Base-by-base conservation (phyloP, 768 basidiomycete genomes). In the Phylloporus sp. region DNA sequence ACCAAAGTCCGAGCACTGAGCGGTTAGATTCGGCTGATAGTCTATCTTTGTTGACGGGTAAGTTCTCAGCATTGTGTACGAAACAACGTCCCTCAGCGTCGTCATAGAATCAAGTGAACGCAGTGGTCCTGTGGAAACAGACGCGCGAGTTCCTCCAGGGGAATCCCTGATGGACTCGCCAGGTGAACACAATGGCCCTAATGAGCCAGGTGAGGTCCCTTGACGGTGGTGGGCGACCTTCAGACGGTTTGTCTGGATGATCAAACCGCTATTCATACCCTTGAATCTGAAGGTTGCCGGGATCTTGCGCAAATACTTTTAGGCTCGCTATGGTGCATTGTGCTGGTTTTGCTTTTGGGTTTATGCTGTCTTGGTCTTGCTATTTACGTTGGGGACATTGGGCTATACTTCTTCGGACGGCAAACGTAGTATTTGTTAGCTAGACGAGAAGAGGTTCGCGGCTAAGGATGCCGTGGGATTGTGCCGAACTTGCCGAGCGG, bases 181-280 rank as follows among this genome's bases (percentile, higher is more conserved):
- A n/a, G 62, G 36, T 42, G 50, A 48, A 16, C 53, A 54, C 9
- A 36, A 56, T 36, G 50, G 49, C 16, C 53, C 54, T 9, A 41
- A 56, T 34, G 61, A 53, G 48, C 49, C 49, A 31, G 60, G 44
- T 40, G 50, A 56, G 59, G 55, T 41, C 53, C 72, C 74, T 61
- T 76, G 75, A 76, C 75, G 74, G 70, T 74, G 66, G 73, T 72
- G 75, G 76, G 75, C 75, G 75, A 71, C 75, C 69, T 71, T 76
- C 62, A 69, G 75, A 68, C 63, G 62, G 56, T 64, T 76, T 59
- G 68, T 69, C 54, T 75, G 70, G 73, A 65, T 76, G 52, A 69
- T 71, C 55, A 66, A 67, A 61, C 73, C 72, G 44, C 53, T 73
- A 48, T 61, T 73, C 56, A 62, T 73, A 57, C 74, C 73, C 50